Evolutionary conservation across 2,329 filamentous ascomycete genomes (phyloP).

Genomic region (Drechmeria coniospora): DNA sequence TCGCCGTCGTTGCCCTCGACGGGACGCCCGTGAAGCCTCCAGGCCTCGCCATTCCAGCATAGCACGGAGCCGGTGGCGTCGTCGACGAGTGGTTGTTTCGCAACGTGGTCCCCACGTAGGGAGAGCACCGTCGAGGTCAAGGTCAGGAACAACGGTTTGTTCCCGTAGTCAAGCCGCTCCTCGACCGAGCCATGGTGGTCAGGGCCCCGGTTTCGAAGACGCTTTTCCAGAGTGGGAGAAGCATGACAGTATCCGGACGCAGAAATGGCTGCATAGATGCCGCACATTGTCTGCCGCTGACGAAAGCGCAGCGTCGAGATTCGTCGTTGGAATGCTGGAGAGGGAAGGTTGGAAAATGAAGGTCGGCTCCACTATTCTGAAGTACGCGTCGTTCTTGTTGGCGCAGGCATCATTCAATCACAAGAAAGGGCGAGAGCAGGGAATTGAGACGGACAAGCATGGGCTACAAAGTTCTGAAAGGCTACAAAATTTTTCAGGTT

Average conservation of each 20-base stretch:
- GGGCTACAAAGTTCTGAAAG: no score
- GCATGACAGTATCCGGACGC: constrained; percentile 12
- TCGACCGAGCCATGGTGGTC: constrained; percentile 36
- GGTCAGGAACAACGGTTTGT: constrained; percentile 28
- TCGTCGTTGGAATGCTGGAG: no score
- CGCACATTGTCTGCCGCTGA: constrained; percentile 33
- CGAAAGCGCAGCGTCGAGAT: not conserved
- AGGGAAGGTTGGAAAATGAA: no score
- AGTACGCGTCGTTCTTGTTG: no score
- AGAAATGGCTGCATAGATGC: constrained; percentile 40
- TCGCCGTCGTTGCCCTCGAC: constrained; percentile 70
- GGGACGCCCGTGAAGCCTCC: constrained; percentile 47
- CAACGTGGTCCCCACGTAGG: constrained; percentile 59
- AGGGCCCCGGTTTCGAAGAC: constrained; percentile 41
- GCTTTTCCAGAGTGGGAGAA: constrained; percentile 21
- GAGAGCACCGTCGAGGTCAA: constrained; percentile 82
- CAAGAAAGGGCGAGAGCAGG: no score
- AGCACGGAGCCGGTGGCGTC: constrained; percentile 44
- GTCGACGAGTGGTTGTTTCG: constrained; percentile 57
- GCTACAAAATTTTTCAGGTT: no score
- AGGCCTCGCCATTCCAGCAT: constrained; percentile 97
- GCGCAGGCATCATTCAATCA: no score
- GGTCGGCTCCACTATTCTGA: no score
- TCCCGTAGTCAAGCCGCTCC: constrained; percentile 11
- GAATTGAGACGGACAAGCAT: no score